These are phyloP conservation scores for Aspergillus neotritici DNA, from an alignment of 2,329 filamentous ascomycete genomes.

Conservation along the genomic window DNA sequence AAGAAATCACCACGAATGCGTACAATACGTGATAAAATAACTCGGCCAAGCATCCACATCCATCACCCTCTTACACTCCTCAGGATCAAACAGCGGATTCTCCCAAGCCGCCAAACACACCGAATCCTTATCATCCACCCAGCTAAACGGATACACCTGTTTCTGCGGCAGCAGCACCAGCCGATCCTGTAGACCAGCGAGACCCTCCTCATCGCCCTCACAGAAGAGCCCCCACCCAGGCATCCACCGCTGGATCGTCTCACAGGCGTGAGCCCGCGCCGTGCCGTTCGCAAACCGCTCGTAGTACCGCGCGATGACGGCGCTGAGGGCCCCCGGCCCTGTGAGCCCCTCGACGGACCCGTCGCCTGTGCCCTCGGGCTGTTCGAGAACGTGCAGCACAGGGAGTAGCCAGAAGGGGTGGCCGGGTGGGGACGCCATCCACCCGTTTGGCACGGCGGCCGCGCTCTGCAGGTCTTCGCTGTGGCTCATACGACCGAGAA, in stretches of 20 bases:
- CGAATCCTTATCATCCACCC: constrained; percentile 13
- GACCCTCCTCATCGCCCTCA: neutral
- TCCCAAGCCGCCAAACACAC: constrained; percentile 12
- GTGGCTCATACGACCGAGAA: constrained; percentile 17
- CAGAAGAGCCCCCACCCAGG: constrained; percentile 13
- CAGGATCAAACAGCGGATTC: constrained; percentile 15
- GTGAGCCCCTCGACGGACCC: constrained; percentile 16
- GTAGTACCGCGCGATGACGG: constrained; percentile 13
- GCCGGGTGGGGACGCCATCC: constrained; percentile 19
- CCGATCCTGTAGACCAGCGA: constrained; percentile 1
- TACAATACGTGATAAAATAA: constrained; percentile 21
- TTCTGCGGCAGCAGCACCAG: constrained; percentile 13
- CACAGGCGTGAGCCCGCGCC: constrained; percentile 8
- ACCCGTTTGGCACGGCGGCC: constrained; percentile 17
- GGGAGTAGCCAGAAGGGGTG: constrained; percentile 19
- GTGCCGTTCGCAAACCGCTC: constrained; percentile 1
- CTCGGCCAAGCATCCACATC: constrained; percentile 19
- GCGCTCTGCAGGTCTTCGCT: constrained; percentile 9
- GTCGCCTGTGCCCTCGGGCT: constrained; percentile 14
- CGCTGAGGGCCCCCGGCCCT: constrained; percentile 10
- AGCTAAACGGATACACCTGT: constrained; percentile 18
- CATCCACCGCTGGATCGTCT: constrained; percentile 6
- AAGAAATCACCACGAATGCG: constrained; percentile 16
- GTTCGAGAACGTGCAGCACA: constrained; percentile 13
- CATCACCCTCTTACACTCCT: constrained; percentile 14